A percentile compares a stretch with the other conserved stretches of the same genome.
Conservation (phyloP, 306 rosid genomes). For the Sechiopsis laciniata region DNA sequence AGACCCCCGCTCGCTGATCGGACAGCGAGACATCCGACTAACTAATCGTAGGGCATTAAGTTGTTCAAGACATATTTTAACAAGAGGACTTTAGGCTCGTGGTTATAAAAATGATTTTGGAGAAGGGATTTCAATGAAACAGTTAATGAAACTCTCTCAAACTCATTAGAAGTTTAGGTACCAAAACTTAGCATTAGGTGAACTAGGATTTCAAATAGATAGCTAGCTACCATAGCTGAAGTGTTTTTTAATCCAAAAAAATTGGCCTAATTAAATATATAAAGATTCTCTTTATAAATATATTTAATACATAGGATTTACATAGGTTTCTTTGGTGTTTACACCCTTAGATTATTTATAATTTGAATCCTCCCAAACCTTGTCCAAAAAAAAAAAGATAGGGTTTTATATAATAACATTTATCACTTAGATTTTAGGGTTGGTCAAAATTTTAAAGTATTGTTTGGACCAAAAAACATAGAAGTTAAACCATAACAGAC, state of each 20-base stretch:
- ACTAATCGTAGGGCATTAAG: too few species aligned
- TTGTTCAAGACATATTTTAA: too few species aligned
- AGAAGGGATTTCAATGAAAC: too few species aligned
- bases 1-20: too few species aligned
- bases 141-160: too few species aligned
- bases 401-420: background rate
- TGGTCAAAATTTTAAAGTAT: background rate
- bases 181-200: background rate
- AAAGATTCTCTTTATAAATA: background rate
- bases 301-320: background rate
- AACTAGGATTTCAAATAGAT: too few species aligned
- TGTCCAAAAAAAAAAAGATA: background rate
- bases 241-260: background rate
- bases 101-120: too few species aligned
- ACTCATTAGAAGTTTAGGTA: background rate
- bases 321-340: background rate
- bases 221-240: background rate
- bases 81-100: too few species aligned
- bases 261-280: background rate
- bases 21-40: too few species aligned
- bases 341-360: too few species aligned
- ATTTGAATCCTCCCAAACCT: background rate
- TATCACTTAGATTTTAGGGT: conserved; percentile 8
- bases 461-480: conserved; percentile 18
- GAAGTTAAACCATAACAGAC: background rate